Evolutionary conservation across 495 filamentous ascomycete genomes (phyloP), one percentile per base, ranked within the genome.

Genomic region (Monascus purpureus): DNA sequence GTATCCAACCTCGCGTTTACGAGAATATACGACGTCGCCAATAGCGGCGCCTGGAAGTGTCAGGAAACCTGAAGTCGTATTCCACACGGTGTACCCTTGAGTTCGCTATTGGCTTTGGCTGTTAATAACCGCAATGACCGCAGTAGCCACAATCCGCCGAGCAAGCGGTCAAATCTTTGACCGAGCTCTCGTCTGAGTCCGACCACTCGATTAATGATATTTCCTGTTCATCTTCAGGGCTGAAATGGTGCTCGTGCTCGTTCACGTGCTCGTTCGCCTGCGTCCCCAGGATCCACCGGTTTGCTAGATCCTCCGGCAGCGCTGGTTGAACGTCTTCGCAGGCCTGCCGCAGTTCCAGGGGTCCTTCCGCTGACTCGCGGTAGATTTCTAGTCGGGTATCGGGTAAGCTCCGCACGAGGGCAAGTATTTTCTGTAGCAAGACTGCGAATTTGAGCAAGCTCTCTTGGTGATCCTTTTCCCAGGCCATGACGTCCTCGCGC

Each of bases 401-500:
- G 6, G 39, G 32, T 33, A 29, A 25, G 16, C 48, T 36, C 4
- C 42, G 33, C n/a, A 56, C 62, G 24, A 64, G 45, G 1, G 46
- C 50, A n/a, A 66, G 35, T 13, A 77, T 54, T 22, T 55, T 49
- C 15, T 49, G 44, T n/a, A 75, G 27, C n/a, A 74, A 32, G 4
- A 37, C 42, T 13, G 45, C 53, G 31, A 72, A 52, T 14, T 40
- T 45, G 1, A 43, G 38, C 8, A 77, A 32, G 2, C 49, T 42
- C 0, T 17, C 25, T 15, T 56, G 25, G 6, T 77, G 59, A 1
- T 51, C 31, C 3, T 36, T 35, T 46, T 78, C 70, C 76, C 75
- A 81, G 0, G 48, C 31, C n/a, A 43, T 9, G 0, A 80, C 34
- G 1, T 70, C 50, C 6, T 49, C 31, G 0, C 58, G 47, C 8